Conservation (phyloP, 2,329 filamentous ascomycete genomes). For the Pseudogymnoascus sp. region DNA sequence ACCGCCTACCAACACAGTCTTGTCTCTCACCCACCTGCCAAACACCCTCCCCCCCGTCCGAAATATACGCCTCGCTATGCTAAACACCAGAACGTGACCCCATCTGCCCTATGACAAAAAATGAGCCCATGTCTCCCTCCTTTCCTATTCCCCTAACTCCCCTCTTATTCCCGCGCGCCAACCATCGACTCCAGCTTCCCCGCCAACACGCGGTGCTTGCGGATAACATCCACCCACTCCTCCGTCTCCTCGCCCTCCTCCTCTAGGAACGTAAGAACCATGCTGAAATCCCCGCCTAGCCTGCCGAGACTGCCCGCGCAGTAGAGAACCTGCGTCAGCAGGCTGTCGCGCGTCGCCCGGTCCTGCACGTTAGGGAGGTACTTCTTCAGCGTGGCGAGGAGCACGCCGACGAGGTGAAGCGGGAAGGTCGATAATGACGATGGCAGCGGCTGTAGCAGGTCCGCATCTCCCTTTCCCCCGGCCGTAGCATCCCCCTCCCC, state of each 20-base stretch:
- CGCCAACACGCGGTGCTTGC: slow-evolving; percentile 76
- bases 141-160: neutral
- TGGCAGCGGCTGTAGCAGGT: slow-evolving; percentile 55
- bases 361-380: slow-evolving; percentile 81
- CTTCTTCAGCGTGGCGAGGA: slow-evolving; percentile 64
- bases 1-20: neutral
- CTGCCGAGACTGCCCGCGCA: slow-evolving; percentile 85
- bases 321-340: slow-evolving; percentile 87
- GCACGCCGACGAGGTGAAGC: slow-evolving; percentile 69
- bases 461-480: slow-evolving; percentile 19
- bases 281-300: slow-evolving; percentile 84
- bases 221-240: slow-evolving; percentile 85
- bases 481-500: slow-evolving; percentile 16
- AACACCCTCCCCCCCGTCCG: neutral
- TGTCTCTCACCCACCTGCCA: neutral
- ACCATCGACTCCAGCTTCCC: slow-evolving; percentile 66
- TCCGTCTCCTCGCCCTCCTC: slow-evolving; percentile 29
- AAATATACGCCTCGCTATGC: neutral
- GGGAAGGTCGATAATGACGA: slow-evolving; percentile 77
- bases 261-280: slow-evolving; percentile 64
- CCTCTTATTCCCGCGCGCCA: slow-evolving; percentile 28
- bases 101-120: neutral
- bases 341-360: slow-evolving; percentile 70
- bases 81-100: neutral
- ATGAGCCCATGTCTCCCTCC: neutral